A percentile compares a stretch with the other conserved stretches of the same genome.
phyloP scores from a whole-genome alignment of 2,329 filamentous ascomycete genomes.

The Penicillium sp. region DNA sequence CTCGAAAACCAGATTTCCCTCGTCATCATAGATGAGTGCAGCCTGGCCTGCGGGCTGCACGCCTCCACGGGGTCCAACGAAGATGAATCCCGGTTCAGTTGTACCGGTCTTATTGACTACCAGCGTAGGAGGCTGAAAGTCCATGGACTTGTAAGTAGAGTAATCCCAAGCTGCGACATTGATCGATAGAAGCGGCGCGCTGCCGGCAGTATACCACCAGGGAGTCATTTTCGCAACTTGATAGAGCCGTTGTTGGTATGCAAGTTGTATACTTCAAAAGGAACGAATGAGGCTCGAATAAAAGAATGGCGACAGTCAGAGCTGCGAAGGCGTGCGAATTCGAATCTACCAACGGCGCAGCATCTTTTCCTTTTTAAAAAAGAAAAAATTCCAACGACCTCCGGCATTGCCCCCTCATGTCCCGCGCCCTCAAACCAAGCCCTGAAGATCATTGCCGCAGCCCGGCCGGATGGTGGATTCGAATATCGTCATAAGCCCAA shows the following conservation, averaged over 20 bases:
- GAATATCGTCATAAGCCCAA: neutral
- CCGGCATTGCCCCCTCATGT: neutral
- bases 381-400: neutral
- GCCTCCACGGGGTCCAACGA: constrained; percentile 37
- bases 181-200: constrained; percentile 16
- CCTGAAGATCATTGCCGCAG: constrained; percentile 23
- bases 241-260: neutral
- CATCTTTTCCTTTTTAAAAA: neutral
- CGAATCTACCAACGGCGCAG: neutral
- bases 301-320: constrained; percentile 15
- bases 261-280: neutral
- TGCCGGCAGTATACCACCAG: constrained; percentile 19
- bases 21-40: constrained; percentile 42
- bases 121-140: constrained; percentile 33
- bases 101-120: constrained; percentile 36
- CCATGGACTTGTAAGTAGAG: constrained; percentile 17
- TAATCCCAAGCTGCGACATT: constrained; percentile 20
- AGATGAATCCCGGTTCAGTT: constrained; percentile 39
- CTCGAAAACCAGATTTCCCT: constrained; percentile 41
- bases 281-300: neutral
- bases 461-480: neutral
- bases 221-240: constrained; percentile 11
- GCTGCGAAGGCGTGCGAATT: constrained; percentile 2
- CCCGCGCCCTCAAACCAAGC: neutral
- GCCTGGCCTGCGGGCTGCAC: constrained; percentile 30